Percentiles rank a stretch among this genome's conserved stretches.
These are phyloP conservation scores for Eucalyptus sideroxylon DNA, from an alignment of 345 rosid genomes.

Conservation along the genomic window DNA sequence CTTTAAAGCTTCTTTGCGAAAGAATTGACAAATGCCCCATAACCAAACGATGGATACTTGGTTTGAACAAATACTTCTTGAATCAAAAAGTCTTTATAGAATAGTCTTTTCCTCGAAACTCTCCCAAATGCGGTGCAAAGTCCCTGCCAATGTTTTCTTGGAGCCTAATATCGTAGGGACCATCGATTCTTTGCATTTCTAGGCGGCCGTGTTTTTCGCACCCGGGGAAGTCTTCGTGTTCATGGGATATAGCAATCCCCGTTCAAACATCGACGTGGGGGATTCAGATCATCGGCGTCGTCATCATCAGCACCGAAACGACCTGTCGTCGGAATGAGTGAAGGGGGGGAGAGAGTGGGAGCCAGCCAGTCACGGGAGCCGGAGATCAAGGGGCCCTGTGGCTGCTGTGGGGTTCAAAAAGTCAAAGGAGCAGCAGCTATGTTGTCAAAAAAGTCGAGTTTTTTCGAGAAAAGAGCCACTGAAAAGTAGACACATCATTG, in stretches of 20 bases:
- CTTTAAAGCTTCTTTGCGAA: accelerated
- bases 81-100: accelerated
- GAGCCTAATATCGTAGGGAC: not conserved
- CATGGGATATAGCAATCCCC: not conserved
- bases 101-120: not conserved
- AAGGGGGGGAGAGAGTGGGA: not conserved
- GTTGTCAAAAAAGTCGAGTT: not conserved
- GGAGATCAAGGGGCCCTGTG: not conserved
- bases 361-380: not conserved
- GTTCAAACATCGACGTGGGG: not conserved
- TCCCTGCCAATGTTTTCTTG: not conserved
- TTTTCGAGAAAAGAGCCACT: not conserved
- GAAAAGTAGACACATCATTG: not conserved
- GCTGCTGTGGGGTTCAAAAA: not conserved
- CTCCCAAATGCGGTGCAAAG: accelerated
- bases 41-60: not conserved
- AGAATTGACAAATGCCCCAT: accelerated
- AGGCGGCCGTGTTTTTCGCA: not conserved
- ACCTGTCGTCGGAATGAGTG: not conserved
- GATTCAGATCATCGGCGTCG: not conserved
- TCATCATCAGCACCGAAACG: not conserved
- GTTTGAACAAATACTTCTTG: not conserved
- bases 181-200: not conserved
- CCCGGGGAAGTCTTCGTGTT: not conserved
- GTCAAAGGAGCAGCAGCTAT: not conserved